A percentile compares a stretch with the other conserved stretches of the same genome.
Evolutionary conservation across 2,329 filamentous ascomycete genomes (phyloP).

Genomic region (Clonostachys sp.): DNA sequence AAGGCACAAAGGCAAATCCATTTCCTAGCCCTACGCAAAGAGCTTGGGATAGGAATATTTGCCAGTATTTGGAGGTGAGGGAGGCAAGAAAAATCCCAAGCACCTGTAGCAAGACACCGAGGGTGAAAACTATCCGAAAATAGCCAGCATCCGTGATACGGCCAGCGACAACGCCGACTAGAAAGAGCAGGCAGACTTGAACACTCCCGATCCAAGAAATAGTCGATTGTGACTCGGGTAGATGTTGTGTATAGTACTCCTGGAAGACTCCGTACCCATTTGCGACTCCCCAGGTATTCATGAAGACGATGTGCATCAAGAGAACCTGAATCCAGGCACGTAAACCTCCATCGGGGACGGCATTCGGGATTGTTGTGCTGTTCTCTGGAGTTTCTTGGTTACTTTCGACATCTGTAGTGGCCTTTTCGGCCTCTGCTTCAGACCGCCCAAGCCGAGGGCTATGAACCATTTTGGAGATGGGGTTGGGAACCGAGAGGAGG

Average conservation of each 20-base stretch:
- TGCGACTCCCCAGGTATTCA: constrained; percentile 40
- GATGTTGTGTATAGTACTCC: constrained; percentile 31
- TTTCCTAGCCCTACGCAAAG: constrained; percentile 37
- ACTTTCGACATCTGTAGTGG: too few species aligned
- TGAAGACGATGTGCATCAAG: constrained; percentile 30
- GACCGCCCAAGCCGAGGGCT: too few species aligned
- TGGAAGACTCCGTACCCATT: constrained; percentile 41
- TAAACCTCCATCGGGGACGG: constrained; percentile 23
- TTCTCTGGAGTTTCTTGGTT: not conserved
- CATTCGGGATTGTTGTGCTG: not conserved
- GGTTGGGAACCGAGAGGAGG: too few species aligned
- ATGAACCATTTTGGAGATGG: too few species aligned
- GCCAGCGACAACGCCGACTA: constrained; percentile 25
- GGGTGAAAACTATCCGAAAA: constrained; percentile 29
- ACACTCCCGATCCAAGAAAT: constrained; percentile 37
- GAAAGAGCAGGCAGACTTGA: constrained; percentile 37
- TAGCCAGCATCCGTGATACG: constrained; percentile 42
- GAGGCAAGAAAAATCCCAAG: constrained; percentile 40
- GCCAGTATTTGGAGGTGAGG: constrained; percentile 32
- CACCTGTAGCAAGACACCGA: constrained; percentile 33
- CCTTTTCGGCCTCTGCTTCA: too few species aligned
- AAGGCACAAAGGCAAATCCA: constrained; percentile 32
- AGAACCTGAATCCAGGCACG: constrained; percentile 13
- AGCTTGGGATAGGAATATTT: constrained; percentile 37
- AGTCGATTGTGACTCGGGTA: constrained; percentile 26